A percentile compares a stretch with the other conserved stretches of the same genome.
These are phyloP conservation scores for Populus hybrid DNA, from an alignment of 441 rosid genomes.

Conservation along the genomic window DNA sequence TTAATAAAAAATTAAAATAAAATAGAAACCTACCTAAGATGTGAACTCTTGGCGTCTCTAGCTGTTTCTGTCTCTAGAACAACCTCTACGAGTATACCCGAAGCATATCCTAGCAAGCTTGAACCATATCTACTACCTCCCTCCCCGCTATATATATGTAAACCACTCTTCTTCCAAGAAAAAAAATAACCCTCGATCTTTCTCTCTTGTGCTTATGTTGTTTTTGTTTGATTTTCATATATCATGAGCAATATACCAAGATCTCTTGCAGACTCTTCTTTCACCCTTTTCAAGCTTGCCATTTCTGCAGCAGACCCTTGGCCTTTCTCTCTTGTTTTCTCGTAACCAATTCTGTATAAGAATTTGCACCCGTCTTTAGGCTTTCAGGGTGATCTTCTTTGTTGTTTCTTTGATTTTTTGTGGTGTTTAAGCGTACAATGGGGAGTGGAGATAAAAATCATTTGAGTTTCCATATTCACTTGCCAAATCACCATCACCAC, in stretches of 20 bases:
- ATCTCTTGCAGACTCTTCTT: slow-evolving; percentile 67
- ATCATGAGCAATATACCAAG: slow-evolving; percentile 88
- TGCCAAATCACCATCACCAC: slow-evolving; percentile 25
- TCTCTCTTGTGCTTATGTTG: slow-evolving; percentile 12
- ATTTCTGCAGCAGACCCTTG: slow-evolving; percentile 83
- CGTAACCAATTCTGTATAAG: neutral
- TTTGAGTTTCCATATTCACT: slow-evolving; percentile 49
- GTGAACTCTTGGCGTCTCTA: neutral
- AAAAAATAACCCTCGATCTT: slow-evolving; percentile 6
- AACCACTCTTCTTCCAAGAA: neutral
- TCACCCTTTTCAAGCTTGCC: slow-evolving; percentile 62
- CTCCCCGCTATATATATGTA: neutral
- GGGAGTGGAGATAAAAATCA: slow-evolving; percentile 35
- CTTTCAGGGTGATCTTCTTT: neutral
- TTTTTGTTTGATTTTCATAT: slow-evolving; percentile 21
- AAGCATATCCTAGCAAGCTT: neutral
- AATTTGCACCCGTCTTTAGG: neutral
- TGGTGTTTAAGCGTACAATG: slow-evolving; percentile 28
- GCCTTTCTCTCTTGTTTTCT: slow-evolving; percentile 60
- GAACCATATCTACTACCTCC: neutral
- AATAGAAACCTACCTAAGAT: neutral
- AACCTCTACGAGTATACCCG: slow-evolving; percentile 27
- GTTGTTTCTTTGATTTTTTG: neutral
- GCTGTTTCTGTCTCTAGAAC: neutral
- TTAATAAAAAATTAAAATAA: too few relatives aligned